A percentile compares a stretch with the other conserved stretches of the same genome.
These are phyloP conservation scores for Ploettnerulaceae sp. DNA, from an alignment of 2,329 filamentous ascomycete species.

Conservation along the genomic window DNA sequence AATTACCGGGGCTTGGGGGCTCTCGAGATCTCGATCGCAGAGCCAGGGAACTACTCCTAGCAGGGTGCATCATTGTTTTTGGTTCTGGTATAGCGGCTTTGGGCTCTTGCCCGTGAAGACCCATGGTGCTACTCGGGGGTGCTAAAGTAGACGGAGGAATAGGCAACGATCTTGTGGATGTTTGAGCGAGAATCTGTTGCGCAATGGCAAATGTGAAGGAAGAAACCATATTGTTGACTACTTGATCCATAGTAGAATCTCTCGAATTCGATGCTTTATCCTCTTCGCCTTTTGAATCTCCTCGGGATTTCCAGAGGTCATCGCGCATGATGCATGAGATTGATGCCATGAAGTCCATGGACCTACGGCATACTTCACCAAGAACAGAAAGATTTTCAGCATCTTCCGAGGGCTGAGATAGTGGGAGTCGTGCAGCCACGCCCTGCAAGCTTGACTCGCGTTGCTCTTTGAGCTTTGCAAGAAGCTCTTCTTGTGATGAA, in stretches of 20 bases:
- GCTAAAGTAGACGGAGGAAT: conserved; percentile 57
- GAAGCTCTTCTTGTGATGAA: conserved; percentile 56
- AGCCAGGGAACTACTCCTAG: conserved; percentile 57
- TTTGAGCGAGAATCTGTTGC: conserved; percentile 72
- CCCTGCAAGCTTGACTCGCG: conserved; percentile 54
- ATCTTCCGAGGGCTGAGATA: conserved; percentile 49
- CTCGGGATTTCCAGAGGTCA: conserved; percentile 65
- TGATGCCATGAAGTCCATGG: conserved; percentile 77
- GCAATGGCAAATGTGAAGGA: conserved; percentile 75
- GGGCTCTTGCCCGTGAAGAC: conserved; percentile 47
- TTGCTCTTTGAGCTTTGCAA: conserved; percentile 58
- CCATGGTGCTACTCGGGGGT: conserved; percentile 25
- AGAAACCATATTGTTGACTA: conserved; percentile 69
- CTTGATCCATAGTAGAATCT: conserved; percentile 42
- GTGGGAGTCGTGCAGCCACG: conserved; percentile 48
- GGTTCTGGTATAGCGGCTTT: conserved; percentile 61
- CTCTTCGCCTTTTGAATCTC: conserved; percentile 21
- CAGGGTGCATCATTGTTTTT: conserved; percentile 67
- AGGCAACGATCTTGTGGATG: conserved; percentile 61
- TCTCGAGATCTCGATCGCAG: conserved; percentile 39
- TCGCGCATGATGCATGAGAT: conserved; percentile 74
- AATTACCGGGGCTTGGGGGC: conserved; percentile 49
- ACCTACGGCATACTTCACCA: conserved; percentile 80
- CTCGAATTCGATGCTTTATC: conserved; percentile 28
- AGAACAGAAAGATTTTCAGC: conserved; percentile 71